Conservation (phyloP, 495 filamentous ascomycete genomes). For the Penicillium simplicissimum region DNA sequence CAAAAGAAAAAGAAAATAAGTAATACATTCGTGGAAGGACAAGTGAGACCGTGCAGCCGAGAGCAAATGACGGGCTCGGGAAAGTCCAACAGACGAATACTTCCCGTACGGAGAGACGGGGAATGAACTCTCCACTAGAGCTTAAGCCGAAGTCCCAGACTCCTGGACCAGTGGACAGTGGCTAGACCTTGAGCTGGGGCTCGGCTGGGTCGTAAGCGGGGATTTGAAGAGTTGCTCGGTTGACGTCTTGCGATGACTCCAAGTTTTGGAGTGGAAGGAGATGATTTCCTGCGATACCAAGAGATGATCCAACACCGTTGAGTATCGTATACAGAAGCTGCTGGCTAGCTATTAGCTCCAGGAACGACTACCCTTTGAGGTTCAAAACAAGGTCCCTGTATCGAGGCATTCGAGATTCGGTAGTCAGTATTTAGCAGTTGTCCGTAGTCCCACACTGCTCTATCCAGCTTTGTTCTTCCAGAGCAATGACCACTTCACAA, state of each 20-base stretch:
- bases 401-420: neutral
- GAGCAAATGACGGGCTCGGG: slow-evolving; percentile 3
- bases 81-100: neutral
- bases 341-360: neutral
- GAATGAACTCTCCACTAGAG: neutral
- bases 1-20: neutral
- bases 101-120: neutral
- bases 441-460: neutral
- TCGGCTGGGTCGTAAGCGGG: neutral
- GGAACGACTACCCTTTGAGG: neutral
- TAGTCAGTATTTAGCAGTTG: neutral
- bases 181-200: neutral
- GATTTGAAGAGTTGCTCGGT: neutral
- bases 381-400: neutral
- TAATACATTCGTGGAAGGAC: neutral
- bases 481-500: slow-evolving; percentile 4
- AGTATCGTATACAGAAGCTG: neutral
- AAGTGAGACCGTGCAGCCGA: neutral
- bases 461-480: neutral
- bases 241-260: neutral
- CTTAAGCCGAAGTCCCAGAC: neutral
- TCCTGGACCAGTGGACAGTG: too few relatives aligned
- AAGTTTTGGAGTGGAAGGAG: neutral
- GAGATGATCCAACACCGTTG: too few relatives aligned
- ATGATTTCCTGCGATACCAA: too few relatives aligned